Evolutionary conservation across 2,329 filamentous ascomycete species (phyloP).

Genomic region (Colletotrichum higginsianum): DNA sequence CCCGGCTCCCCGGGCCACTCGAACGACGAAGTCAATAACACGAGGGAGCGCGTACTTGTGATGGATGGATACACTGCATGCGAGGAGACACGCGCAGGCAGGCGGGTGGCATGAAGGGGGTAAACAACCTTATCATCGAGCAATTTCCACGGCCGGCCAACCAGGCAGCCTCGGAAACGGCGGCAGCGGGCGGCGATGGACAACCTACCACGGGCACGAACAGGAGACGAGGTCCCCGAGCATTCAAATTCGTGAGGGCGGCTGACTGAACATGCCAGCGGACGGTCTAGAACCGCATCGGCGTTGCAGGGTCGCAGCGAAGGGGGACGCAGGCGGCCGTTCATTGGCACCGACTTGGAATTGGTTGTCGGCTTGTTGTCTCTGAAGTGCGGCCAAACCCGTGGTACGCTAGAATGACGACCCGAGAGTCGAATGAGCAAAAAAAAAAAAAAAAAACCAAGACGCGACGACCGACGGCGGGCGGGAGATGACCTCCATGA

Average conservation of each 20-base stretch:
- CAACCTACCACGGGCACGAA: background rate
- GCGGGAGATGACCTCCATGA: slow-evolving; percentile 35
- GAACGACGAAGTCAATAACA: background rate
- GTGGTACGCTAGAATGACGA: background rate
- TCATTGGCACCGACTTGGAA: slow-evolving; percentile 29
- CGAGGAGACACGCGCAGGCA: background rate
- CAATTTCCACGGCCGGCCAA: background rate
- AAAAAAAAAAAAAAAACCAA: background rate
- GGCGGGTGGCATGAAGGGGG: background rate
- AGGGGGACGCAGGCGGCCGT: slow-evolving; percentile 16
- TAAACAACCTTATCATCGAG: slow-evolving; percentile 1
- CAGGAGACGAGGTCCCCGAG: background rate
- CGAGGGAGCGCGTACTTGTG: background rate
- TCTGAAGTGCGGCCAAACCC: slow-evolving; percentile 21
- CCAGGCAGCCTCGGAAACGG: background rate
- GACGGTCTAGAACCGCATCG: slow-evolving; percentile 30
- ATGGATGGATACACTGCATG: background rate
- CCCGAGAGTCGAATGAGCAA: background rate
- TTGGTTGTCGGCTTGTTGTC: slow-evolving; percentile 15
- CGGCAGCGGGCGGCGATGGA: background rate
- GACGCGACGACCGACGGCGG: slow-evolving; percentile 7
- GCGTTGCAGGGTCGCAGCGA: slow-evolving; percentile 30
- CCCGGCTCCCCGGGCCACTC: background rate
- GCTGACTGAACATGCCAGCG: slow-evolving; percentile 21
- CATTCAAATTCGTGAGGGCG: background rate